Conservation (phyloP, 805 yeast species). For the Saccharomycopsis fibuligera region DNA sequence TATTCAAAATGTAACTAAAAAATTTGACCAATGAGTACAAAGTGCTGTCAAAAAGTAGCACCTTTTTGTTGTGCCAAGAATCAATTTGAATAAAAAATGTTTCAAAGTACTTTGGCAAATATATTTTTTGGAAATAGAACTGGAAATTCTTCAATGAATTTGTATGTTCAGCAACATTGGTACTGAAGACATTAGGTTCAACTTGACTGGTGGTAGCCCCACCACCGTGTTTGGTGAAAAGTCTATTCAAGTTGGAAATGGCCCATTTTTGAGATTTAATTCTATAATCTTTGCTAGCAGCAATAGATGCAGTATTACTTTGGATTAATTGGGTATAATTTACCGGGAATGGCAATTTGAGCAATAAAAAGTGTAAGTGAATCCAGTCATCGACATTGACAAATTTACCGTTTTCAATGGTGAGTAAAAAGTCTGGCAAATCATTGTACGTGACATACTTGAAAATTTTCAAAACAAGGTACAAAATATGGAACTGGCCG, state of each 20-base stretch:
- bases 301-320: slow-evolving; percentile 40
- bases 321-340: no score
- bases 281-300: slow-evolving; percentile 41
- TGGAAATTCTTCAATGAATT: slow-evolving; percentile 8
- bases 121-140: slow-evolving; percentile 7
- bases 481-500: slow-evolving; percentile 34
- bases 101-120: slow-evolving; percentile 11
- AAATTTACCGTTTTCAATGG: slow-evolving; percentile 31
- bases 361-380: slow-evolving; percentile 54
- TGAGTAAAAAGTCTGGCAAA: slow-evolving; percentile 45
- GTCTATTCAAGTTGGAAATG: slow-evolving; percentile 64
- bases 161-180: slow-evolving; percentile 14
- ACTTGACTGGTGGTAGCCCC: slow-evolving; percentile 27
- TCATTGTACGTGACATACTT: slow-evolving; percentile 56
- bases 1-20: slow-evolving; percentile 12
- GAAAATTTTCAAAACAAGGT: slow-evolving; percentile 58
- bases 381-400: slow-evolving; percentile 52
- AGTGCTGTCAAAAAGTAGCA: slow-evolving; percentile 21
- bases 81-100: slow-evolving; percentile 36
- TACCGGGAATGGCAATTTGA: slow-evolving; percentile 48
- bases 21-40: slow-evolving; percentile 13
- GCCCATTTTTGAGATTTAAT: slow-evolving; percentile 87
- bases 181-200: slow-evolving; percentile 24
- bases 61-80: slow-evolving; percentile 46
- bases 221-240: slow-evolving; percentile 53